Evolutionary conservation across 371 early-diverging fungal genomes (phyloP), one percentile per base, ranked within the genome.

Genomic region (Modicella reniformis): DNA sequence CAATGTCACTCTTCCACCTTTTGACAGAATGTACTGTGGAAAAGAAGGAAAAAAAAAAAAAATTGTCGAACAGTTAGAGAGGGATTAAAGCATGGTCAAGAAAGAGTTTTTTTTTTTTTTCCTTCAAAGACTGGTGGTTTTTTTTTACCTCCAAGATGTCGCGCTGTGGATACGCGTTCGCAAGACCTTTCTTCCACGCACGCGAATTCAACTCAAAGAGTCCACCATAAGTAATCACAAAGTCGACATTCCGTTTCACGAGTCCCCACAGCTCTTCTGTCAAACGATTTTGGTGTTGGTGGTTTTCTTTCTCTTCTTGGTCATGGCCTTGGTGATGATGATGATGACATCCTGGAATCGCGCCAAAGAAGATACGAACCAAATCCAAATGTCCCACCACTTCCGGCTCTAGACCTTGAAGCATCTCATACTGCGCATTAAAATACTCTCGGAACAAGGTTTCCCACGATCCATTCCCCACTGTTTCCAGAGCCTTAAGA

Each of bases 321-420:
- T 29, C 53, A 53, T 50, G 25, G 32, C 67, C 59, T 10, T 34
- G 82, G 30, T 73, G 63, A 17, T 34, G 82, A 28, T 47, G 73
- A 61, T 10, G 59, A 53, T 65, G 57, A 26, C 48, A 49, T 50
- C 59, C 51, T 49, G 53, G 4, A 67, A 73, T 58, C 71, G 81
- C 21, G 84, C 87, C 28, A 29, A 91, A 87, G 83, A 92, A 97
- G 41, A 96, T 88, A 15, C 95, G 87, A 7, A 96, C 87, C 52
- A 97, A 83, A 80, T 98, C 98, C 81, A 98, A 94, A 80, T 98
- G 98, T 0, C 96, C 98, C 3, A 98, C 86, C 0, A 97, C 92
- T 28, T 87, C 86, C 5, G 98, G 97, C 60, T 89, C 77, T 1
- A 90, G 71, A 6, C 72, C 69, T 28, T 80, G 79, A 2, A 98